Conservation (phyloP, 441 rosid species). For the Lepidium campestre region DNA sequence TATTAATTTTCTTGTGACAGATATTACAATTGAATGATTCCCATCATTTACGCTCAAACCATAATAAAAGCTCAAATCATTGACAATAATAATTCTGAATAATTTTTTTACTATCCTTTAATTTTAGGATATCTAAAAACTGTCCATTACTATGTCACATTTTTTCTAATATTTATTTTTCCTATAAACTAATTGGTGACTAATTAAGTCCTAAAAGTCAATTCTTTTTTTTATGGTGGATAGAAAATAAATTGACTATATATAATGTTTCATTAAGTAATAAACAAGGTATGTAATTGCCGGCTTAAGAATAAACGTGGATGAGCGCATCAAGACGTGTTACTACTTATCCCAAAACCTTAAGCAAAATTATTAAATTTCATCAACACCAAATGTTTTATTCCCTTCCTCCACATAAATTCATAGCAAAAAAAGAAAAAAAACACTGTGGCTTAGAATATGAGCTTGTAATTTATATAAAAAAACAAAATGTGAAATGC, state of each 20-base stretch:
- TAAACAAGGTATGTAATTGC: not conserved
- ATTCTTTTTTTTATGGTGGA: not conserved
- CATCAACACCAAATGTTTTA: too few species aligned
- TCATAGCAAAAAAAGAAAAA: too few species aligned
- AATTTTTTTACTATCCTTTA: too few species aligned
- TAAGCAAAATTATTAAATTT: not conserved
- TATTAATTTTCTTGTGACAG: not conserved
- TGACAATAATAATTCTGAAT: too few species aligned
- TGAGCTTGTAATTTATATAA: too few species aligned
- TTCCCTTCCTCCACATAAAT: too few species aligned
- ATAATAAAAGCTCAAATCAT: not conserved
- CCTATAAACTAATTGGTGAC: not conserved
- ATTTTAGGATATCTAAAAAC: too few species aligned
- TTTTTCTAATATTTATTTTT: not conserved
- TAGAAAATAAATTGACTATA: not conserved
- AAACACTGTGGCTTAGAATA: too few species aligned
- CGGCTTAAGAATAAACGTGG: conserved; percentile 17
- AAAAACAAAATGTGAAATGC: too few species aligned
- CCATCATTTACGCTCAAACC: not conserved
- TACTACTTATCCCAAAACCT: conserved; percentile 19
- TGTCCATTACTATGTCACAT: too few species aligned
- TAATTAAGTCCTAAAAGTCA: not conserved
- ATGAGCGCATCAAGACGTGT: conserved; percentile 22
- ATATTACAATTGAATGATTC: not conserved
- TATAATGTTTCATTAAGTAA: not conserved